These are phyloP conservation scores for Fragaria ananassa DNA, from an alignment of 306 rosid species.

Conservation along the genomic window DNA sequence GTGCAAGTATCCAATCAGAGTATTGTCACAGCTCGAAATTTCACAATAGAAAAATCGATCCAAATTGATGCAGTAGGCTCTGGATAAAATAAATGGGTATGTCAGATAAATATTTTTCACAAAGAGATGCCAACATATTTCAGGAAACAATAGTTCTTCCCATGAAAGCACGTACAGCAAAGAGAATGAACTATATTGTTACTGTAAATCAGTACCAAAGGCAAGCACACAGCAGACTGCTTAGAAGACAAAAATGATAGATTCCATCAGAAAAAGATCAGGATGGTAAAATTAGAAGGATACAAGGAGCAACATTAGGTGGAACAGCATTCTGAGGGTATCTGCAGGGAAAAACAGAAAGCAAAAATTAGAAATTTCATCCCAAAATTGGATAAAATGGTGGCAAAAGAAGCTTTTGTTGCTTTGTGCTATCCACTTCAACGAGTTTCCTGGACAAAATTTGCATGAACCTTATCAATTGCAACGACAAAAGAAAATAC, in stretches of 20 bases:
- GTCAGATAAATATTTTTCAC: neutral
- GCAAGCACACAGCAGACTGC: neutral
- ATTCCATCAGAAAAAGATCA: neutral
- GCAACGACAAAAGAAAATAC: neutral
- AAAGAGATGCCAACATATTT: neutral
- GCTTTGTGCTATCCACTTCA: neutral
- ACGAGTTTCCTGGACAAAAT: neutral
- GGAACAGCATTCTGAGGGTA: constrained; percentile 72
- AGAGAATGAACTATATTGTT: neutral
- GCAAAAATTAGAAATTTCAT: neutral
- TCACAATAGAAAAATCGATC: neutral
- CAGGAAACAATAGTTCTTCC: neutral
- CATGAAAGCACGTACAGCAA: neutral
- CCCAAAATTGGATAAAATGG: neutral
- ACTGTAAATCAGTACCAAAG: neutral
- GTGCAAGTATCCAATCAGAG: neutral
- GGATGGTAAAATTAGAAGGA: constrained; percentile 45
- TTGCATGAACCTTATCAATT: neutral
- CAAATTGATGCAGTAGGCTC: neutral
- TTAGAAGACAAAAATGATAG: neutral
- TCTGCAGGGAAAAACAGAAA: constrained; percentile 40
- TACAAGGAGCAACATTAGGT: constrained; percentile 88
- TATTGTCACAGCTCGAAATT: neutral
- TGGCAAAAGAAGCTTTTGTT: neutral
- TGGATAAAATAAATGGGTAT: neutral